Percentiles rank a stretch among this genome's conserved stretches.
These are phyloP conservation scores for Lepidium sativum DNA, from an alignment of 345 rosid genomes.

Conservation along the genomic window DNA sequence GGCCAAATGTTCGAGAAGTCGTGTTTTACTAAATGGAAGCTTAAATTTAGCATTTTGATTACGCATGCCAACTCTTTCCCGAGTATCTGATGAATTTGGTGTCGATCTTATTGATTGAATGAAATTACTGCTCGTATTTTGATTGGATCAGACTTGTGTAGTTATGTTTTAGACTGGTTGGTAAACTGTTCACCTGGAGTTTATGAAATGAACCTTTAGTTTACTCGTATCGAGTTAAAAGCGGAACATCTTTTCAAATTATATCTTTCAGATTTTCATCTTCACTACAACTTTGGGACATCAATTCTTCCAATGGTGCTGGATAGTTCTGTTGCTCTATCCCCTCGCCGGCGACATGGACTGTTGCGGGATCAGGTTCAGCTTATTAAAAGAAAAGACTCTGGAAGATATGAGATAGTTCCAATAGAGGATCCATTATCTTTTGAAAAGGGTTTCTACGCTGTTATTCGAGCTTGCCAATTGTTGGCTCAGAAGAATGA, in stretches of 20 bases:
- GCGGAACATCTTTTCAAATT: neutral
- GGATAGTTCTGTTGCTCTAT: slow-evolving; percentile 43
- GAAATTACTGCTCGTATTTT: neutral
- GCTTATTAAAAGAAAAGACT: slow-evolving; percentile 60
- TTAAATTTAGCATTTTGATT: neutral
- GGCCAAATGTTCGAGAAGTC: neutral
- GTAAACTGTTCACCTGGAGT: neutral
- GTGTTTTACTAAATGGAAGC: neutral
- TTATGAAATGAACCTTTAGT: neutral
- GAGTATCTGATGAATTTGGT: neutral
- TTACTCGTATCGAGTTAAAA: neutral
- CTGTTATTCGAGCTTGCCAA: slow-evolving; percentile 89
- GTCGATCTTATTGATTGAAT: neutral
- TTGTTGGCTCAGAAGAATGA: slow-evolving; percentile 83
- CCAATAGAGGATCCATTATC: slow-evolving; percentile 70
- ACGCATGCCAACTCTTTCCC: neutral
- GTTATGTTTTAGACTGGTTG: neutral
- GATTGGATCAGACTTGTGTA: neutral
- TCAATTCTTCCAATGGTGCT: slow-evolving; percentile 42
- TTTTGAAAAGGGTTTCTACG: slow-evolving; percentile 90
- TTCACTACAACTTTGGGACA: neutral
- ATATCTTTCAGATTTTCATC: neutral
- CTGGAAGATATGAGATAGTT: slow-evolving; percentile 71
- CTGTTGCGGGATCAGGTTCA: slow-evolving; percentile 85
- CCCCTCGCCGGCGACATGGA: slow-evolving; percentile 80